Evolutionary conservation across 495 filamentous ascomycete genomes (phyloP).

Genomic region (Bacidia rubella): DNA sequence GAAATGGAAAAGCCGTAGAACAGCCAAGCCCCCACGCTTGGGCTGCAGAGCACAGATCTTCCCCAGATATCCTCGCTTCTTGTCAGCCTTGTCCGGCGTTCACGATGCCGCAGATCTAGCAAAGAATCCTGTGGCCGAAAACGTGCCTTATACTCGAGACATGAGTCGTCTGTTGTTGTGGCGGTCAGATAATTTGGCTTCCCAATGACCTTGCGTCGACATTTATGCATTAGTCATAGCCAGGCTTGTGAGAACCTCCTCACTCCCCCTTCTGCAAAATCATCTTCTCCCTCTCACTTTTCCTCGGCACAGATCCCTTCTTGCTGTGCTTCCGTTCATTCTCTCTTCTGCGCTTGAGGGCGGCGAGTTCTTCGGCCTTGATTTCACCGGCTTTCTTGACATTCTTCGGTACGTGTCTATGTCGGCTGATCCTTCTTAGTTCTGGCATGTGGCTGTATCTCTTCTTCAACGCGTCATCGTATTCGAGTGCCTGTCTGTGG

Average conservation of each 20-base stretch:
- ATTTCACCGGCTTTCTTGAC: conserved; percentile 98
- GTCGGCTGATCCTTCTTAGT: conserved; percentile 75
- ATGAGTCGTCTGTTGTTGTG: not conserved
- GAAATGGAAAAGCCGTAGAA: not conserved
- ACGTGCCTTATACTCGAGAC: not conserved
- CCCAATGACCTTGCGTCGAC: not conserved
- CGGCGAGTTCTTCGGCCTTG: conserved; percentile 75
- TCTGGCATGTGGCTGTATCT: conserved; percentile 93
- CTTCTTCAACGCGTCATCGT: conserved; percentile 71
- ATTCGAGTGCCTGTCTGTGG: conserved; percentile 79
- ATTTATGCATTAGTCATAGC: not conserved
- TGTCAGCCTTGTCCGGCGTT: not conserved
- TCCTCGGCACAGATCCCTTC: conserved; percentile 57
- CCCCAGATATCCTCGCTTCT: not conserved
- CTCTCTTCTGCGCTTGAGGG: conserved; percentile 81
- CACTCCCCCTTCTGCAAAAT: conserved; percentile 53
- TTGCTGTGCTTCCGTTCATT: conserved; percentile 84
- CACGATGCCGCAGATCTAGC: not conserved
- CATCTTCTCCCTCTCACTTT: conserved; percentile 85
- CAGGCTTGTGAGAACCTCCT: not conserved
- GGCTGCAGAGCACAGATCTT: conserved; percentile 3
- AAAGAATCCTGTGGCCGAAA: not conserved
- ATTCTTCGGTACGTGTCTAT: conserved; percentile 82
- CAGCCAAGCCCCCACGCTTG: conserved; percentile 6
- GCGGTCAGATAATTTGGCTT: too few relatives aligned